Evolutionary conservation across 176 grass and related monocot species (phyloP).

Genomic region (Hyparrhenia diplandra): DNA sequence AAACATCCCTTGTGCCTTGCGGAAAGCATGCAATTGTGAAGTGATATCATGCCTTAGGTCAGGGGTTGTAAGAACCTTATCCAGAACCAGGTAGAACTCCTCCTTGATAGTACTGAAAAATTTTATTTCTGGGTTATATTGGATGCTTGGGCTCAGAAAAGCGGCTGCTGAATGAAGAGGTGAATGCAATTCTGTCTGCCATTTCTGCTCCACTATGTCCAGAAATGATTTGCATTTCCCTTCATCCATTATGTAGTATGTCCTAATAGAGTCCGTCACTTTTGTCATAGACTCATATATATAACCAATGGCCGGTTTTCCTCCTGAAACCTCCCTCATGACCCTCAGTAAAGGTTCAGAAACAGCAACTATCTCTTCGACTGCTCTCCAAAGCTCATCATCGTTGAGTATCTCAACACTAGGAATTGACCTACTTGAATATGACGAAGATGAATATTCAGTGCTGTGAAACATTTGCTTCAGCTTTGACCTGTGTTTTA

Average conservation of each 20-base stretch:
- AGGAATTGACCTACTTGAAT: slow-evolving; percentile 55
- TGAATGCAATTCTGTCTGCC: too few species aligned
- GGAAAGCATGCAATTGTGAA: slow-evolving; percentile 61
- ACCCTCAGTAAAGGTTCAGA: slow-evolving; percentile 96
- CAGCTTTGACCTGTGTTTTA: slow-evolving; percentile 68
- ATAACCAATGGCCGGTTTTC: too few species aligned
- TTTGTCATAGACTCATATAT: too few species aligned
- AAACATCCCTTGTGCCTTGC: slow-evolving; percentile 82
- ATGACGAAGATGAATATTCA: slow-evolving; percentile 71
- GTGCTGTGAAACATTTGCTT: slow-evolving; percentile 87
- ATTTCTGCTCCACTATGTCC: too few species aligned
- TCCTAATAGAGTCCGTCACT: too few species aligned
- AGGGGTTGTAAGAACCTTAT: slow-evolving; percentile 69
- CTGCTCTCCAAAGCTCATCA: slow-evolving; percentile 73
- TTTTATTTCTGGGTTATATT: slow-evolving; percentile 77
- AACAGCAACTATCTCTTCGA: slow-evolving; percentile 83
- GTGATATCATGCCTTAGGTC: slow-evolving; percentile 87
- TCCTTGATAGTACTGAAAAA: slow-evolving; percentile 65
- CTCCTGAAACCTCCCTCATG: too few species aligned
- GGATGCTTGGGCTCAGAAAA: slow-evolving; percentile 89
- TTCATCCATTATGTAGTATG: too few species aligned
- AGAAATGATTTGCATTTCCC: too few species aligned
- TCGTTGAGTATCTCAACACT: slow-evolving; percentile 67
- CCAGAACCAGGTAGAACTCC: slow-evolving; percentile 71
- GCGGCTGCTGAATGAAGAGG: slow-evolving; percentile 82